Percentiles rank a stretch among this genome's conserved stretches.
phyloP scores from a whole-genome alignment of 31 red algal species.

The Asparagopsis taxiformis region DNA sequence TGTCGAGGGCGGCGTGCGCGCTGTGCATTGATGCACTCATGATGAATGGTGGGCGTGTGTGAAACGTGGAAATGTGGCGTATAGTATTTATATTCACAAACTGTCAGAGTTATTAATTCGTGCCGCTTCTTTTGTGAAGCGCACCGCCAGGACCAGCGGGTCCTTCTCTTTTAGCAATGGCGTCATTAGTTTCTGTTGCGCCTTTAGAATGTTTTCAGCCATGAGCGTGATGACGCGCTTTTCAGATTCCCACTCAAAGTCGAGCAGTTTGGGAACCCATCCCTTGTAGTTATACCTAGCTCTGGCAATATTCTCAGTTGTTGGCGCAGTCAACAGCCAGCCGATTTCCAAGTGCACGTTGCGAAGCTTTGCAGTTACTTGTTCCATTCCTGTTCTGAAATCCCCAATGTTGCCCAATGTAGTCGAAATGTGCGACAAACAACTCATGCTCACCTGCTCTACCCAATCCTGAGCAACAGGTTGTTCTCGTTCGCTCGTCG shows the following conservation, averaged over 20 bases:
- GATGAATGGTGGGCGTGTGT: too few species aligned
- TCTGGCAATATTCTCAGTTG: slow-evolving; percentile 11
- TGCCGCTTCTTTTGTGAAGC: not conserved
- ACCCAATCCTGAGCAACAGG: slow-evolving; percentile 28
- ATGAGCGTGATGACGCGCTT: slow-evolving; percentile 20
- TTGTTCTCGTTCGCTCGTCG: slow-evolving; percentile 18
- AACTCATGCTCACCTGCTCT: not conserved
- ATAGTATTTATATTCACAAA: too few species aligned
- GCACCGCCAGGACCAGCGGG: slow-evolving; percentile 1
- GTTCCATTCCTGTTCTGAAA: not conserved
- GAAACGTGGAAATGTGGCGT: too few species aligned
- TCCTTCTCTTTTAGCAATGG: not conserved
- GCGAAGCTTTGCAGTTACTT: not conserved
- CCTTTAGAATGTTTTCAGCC: not conserved
- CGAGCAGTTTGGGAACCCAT: slow-evolving; percentile 29
- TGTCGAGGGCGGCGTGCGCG: not conserved
- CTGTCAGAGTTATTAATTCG: too few species aligned
- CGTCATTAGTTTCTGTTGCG: not conserved
- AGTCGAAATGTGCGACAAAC: slow-evolving; percentile 1
- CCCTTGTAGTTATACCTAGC: slow-evolving; percentile 14
- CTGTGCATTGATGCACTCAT: too few species aligned
- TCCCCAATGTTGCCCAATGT: not conserved
- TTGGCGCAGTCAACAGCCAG: slow-evolving; percentile 5
- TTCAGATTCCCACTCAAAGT: slow-evolving; percentile 44
- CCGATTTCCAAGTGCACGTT: slow-evolving; percentile 8